These are phyloP conservation scores for Cordyceps cateniannulata DNA, from an alignment of 2,329 filamentous ascomycete genomes.

Conservation along the genomic window DNA sequence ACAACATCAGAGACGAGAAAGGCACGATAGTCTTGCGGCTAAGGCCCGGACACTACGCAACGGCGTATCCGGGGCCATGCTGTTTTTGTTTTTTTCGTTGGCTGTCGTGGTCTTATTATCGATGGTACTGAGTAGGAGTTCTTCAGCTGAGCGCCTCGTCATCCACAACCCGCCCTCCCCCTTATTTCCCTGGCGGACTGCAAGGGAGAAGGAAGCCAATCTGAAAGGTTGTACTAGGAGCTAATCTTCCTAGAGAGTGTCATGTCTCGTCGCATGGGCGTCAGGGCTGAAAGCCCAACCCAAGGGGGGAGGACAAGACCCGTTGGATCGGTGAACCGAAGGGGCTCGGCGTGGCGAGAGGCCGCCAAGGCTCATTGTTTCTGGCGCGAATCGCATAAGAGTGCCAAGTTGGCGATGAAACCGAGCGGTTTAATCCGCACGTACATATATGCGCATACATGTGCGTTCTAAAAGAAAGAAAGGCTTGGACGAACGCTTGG, in stretches of 20 bases:
- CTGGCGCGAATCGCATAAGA: too few relatives aligned
- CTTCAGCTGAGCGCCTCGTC: not conserved
- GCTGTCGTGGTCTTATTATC: not conserved
- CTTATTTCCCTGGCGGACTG: not conserved
- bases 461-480: not conserved
- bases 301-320: too few relatives aligned
- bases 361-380: too few relatives aligned
- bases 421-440: too few relatives aligned
- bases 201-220: not conserved
- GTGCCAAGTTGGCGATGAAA: too few relatives aligned
- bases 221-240: not conserved
- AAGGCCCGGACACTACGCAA: not conserved
- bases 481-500: not conserved
- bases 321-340: too few relatives aligned
- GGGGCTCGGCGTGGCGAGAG: too few relatives aligned
- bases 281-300: not conserved
- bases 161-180: not conserved
- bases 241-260: not conserved
- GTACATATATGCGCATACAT: not conserved
- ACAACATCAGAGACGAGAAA: not conserved
- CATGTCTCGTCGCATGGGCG: not conserved
- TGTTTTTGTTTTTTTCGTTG: not conserved
- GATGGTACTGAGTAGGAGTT: not conserved
- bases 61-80: not conserved
- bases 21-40: not conserved